Conservation (phyloP, 495 filamentous ascomycete genomes). For the Podospora tetraspora region DNA sequence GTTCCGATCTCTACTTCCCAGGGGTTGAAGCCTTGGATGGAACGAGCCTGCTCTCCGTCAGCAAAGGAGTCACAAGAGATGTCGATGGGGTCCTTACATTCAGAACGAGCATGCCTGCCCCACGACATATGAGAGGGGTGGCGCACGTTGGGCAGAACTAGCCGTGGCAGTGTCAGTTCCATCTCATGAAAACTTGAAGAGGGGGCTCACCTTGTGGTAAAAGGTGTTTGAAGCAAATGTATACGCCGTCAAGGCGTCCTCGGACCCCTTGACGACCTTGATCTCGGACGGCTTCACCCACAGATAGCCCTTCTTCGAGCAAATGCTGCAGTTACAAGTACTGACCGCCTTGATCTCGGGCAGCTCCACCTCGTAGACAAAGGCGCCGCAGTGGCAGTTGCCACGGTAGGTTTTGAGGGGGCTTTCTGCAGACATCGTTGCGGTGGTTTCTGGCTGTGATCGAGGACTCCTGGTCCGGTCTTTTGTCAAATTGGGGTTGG, state of each 20-base stretch:
- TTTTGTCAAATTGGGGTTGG: background rate
- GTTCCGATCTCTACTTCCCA: slow-evolving; percentile 26
- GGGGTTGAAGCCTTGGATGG: slow-evolving; percentile 35
- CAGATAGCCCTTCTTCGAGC: slow-evolving; percentile 40
- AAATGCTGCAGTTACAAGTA: slow-evolving; percentile 52
- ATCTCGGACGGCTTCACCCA: slow-evolving; percentile 33
- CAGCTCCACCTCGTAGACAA: slow-evolving; percentile 41
- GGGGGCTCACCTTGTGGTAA: slow-evolving; percentile 31
- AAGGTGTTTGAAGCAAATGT: slow-evolving; percentile 27
- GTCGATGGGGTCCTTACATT: background rate
- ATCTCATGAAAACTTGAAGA: background rate
- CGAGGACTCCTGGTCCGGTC: background rate
- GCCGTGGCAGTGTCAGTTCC: background rate
- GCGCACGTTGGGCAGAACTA: slow-evolving; percentile 44
- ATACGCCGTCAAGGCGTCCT: slow-evolving; percentile 33
- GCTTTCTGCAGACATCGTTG: slow-evolving; percentile 20
- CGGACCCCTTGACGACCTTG: slow-evolving; percentile 37
- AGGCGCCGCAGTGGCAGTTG: slow-evolving; percentile 52
- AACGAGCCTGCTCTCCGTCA: slow-evolving; percentile 13
- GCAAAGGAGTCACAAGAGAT: too few relatives aligned
- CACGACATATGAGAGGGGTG: slow-evolving; percentile 25
- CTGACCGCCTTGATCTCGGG: slow-evolving; percentile 36
- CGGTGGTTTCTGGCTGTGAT: background rate
- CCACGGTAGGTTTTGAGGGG: slow-evolving; percentile 47
- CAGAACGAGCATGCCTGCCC: background rate